These are phyloP conservation scores for Kazachstania psychrophila DNA, from an alignment of 805 yeast species.

Conservation along the genomic window DNA sequence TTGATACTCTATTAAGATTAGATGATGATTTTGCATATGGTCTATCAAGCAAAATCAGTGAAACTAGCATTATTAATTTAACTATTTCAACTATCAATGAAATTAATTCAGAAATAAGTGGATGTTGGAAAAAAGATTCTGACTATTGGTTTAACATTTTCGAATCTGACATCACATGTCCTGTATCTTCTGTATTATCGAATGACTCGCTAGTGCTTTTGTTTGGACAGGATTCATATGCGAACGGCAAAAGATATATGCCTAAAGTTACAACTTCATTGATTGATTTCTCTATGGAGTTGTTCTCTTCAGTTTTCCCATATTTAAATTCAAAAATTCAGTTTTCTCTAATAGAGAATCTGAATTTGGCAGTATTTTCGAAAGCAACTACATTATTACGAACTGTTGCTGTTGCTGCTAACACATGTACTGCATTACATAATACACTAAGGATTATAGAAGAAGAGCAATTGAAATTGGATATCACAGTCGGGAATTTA, in stretches of 20 bases:
- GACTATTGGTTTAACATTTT: slow-evolving; percentile 31
- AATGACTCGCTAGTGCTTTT: slow-evolving; percentile 34
- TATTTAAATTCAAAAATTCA: slow-evolving; percentile 69
- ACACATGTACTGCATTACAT: slow-evolving; percentile 55
- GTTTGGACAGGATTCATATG: slow-evolving; percentile 18
- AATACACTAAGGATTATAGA: slow-evolving; percentile 32
- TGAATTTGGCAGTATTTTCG: slow-evolving; percentile 48
- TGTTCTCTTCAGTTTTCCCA: slow-evolving; percentile 65
- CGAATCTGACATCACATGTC: slow-evolving; percentile 29
- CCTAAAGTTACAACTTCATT: slow-evolving; percentile 43
- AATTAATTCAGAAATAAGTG: slow-evolving; percentile 21
- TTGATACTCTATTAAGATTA: slow-evolving; percentile 18
- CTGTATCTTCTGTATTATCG: slow-evolving; percentile 34
- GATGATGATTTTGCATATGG: slow-evolving; percentile 44
- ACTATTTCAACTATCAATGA: slow-evolving; percentile 19
- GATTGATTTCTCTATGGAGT: slow-evolving; percentile 70
- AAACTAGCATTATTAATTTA: slow-evolving; percentile 32
- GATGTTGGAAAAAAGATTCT: slow-evolving; percentile 17
- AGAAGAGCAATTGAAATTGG: slow-evolving; percentile 21
- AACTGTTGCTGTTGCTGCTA: slow-evolving; percentile 45
- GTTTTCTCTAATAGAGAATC: slow-evolving; percentile 74
- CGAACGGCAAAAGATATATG: slow-evolving; percentile 16
- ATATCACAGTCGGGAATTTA: slow-evolving; percentile 34
- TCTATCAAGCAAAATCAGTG: slow-evolving; percentile 40
- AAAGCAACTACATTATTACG: slow-evolving; percentile 29